Conservation (phyloP, 306 rosid species). For the Erythrophleum fordii region DNA sequence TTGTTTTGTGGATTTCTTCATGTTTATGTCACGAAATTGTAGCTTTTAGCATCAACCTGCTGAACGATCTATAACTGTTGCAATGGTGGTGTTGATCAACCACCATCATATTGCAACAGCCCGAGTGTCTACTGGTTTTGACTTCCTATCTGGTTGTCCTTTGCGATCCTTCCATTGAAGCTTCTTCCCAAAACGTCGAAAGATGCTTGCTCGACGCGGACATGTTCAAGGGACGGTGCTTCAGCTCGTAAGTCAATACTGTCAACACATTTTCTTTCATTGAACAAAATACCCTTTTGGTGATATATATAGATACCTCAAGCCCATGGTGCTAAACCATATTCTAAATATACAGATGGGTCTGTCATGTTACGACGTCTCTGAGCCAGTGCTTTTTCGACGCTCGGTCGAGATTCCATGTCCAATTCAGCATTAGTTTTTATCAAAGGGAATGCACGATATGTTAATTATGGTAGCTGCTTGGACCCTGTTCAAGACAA, state of each 20-base stretch:
- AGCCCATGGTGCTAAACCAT: not conserved
- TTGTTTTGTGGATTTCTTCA: conserved; percentile 42
- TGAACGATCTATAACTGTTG: conserved; percentile 36
- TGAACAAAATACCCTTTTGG: not conserved
- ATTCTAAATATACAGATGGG: not conserved
- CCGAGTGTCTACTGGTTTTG: conserved; percentile 1
- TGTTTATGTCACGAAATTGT: conserved; percentile 42
- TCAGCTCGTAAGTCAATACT: not conserved
- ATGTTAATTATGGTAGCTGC: not conserved
- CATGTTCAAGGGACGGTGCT: not conserved
- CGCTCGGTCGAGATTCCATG: not conserved
- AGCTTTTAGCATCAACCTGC: conserved; percentile 40
- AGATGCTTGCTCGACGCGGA: not conserved
- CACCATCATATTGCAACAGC: conserved; percentile 25
- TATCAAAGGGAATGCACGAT: too few relatives aligned
- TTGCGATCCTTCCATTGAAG: conserved; percentile 31
- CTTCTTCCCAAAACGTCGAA: not conserved
- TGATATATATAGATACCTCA: not conserved
- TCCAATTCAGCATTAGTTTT: not conserved
- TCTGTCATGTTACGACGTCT: not conserved
- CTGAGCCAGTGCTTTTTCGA: not conserved
- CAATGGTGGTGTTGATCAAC: conserved; percentile 30
- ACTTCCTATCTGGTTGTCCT: not conserved
- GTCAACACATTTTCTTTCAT: not conserved
- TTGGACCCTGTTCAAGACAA: not conserved